Evolutionary conservation across 2,329 filamentous ascomycete genomes (phyloP).

Genomic region (Graphiopsis chlorocephala): DNA sequence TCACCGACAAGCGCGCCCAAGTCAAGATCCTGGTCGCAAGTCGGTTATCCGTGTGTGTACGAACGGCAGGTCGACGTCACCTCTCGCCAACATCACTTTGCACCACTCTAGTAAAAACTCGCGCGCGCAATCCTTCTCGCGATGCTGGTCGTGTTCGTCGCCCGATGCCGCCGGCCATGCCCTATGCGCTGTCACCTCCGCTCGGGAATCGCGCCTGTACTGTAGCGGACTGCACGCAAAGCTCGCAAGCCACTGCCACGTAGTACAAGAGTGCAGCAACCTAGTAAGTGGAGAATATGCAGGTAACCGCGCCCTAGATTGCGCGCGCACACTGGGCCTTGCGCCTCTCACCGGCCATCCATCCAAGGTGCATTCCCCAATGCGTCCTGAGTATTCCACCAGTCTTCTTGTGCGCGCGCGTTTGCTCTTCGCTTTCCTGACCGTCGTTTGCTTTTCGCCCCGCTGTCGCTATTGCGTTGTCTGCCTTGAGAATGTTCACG

Average conservation of each 20-base stretch:
- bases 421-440: slow-evolving; percentile 2
- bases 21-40: slow-evolving; percentile 7
- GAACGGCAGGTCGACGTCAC: neutral
- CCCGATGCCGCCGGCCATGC: neutral
- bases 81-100: neutral
- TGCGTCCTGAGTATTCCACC: neutral
- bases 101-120: neutral
- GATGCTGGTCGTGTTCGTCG: neutral
- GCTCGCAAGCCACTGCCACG: slow-evolving; percentile 15
- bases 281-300: slow-evolving; percentile 16
- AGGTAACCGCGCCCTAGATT: slow-evolving; percentile 19
- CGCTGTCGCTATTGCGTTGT: no score
- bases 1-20: slow-evolving; percentile 9
- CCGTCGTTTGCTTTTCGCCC: neutral
- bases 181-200: slow-evolving; percentile 13
- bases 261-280: slow-evolving; percentile 13
- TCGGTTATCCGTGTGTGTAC: neutral
- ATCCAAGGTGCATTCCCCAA: no score
- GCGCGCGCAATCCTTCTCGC: neutral
- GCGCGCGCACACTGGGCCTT: slow-evolving; percentile 11
- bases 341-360: slow-evolving; percentile 12
- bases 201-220: slow-evolving; percentile 13
- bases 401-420: neutral
- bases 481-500: neutral
- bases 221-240: slow-evolving; percentile 6